Percentiles rank a stretch among this genome's conserved stretches.
phyloP scores from a whole-genome alignment of 2,329 filamentous ascomycete species.

The Hymenoscyphus linearis region DNA sequence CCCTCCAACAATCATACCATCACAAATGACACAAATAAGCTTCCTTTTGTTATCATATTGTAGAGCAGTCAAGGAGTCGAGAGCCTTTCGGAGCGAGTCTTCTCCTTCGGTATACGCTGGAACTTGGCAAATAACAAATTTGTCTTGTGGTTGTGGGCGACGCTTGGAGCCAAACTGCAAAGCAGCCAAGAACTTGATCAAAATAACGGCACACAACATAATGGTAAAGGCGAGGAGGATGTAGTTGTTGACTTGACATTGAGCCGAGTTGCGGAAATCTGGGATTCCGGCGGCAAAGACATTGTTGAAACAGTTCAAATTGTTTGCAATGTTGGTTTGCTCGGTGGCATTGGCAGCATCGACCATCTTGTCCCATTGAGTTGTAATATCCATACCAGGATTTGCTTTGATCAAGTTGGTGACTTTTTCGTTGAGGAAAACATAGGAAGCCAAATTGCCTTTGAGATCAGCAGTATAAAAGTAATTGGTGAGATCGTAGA shows the following conservation, averaged over 20 bases:
- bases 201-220: conserved; percentile 72
- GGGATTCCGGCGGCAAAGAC: conserved; percentile 76
- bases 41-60: conserved; percentile 99
- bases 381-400: conserved; percentile 73
- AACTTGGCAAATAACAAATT: conserved; percentile 97
- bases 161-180: conserved; percentile 91
- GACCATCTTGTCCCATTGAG: conserved; percentile 53
- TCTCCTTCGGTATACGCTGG: conserved; percentile 98
- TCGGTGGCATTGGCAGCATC: conserved; percentile 46
- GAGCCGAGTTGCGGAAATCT: conserved; percentile 74
- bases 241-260: conserved; percentile 86
- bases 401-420: conserved; percentile 66
- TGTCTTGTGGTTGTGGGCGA: conserved; percentile 85
- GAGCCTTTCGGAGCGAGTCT: conserved; percentile 84
- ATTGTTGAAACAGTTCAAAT: conserved; percentile 74
- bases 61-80: conserved; percentile 89
- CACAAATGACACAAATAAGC: conserved; percentile 91
- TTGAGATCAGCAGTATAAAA: conserved; percentile 65
- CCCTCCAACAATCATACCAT: conserved; percentile 92
- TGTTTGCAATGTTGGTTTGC: conserved; percentile 52
- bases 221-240: conserved; percentile 84
- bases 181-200: conserved; percentile 85
- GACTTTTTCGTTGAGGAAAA: conserved; percentile 68
- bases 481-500: conserved; percentile 93
- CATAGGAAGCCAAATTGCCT: conserved; percentile 48